Evolutionary conservation across 2,329 filamentous ascomycete genomes (phyloP), one percentile per base, ranked within the genome.

Genomic region (Fusarium liriodendri): DNA sequence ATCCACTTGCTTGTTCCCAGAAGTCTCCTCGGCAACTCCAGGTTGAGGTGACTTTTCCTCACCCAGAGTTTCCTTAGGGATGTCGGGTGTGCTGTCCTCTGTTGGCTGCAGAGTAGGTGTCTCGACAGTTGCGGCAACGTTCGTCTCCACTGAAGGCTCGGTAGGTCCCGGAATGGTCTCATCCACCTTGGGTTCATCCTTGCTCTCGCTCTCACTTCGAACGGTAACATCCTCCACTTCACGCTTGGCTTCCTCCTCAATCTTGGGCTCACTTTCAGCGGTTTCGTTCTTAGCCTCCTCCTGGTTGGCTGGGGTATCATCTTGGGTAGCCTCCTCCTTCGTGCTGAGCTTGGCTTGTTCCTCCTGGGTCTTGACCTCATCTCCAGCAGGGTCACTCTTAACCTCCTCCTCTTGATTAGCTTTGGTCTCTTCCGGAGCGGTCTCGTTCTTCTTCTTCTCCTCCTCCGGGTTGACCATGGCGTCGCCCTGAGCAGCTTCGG

Each of bases 21-120:
- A 18, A 11, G 33, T 16, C 38, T 38, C 45, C 22, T 62, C 18
- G 4, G 9, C 40, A 13, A 25, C 45, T 14, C 54, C 32, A 32
- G 35, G 45, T 38, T 62, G 20, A 38, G 35, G 27, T 25, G 55
- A 22, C 29, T 54, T 47, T 54, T 71, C 61, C 47, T 72, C 62
- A 42, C 79, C 54, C 79, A 74, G 66, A 79, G 35, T 40, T 33
- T 64, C 64, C 32, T 57, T 27, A 11, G 38, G 16, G 27, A 18
- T 32, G 25, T 47, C 55, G 8, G 22, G 62, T 18, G 35, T 25
- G 57, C 18, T 18, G 55, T 70, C 33, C 22, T 55, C 54, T 50
- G 42, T 25, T 10, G 25, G 14, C 40, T 65, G 67, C 20, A 42
- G 4, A 35, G 27, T 10, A 14, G 54, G 29, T 18, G 32, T 27